phyloP scores from a whole-genome alignment of 2,329 filamentous ascomycete genomes.

The Pleoardoris graminearum region DNA sequence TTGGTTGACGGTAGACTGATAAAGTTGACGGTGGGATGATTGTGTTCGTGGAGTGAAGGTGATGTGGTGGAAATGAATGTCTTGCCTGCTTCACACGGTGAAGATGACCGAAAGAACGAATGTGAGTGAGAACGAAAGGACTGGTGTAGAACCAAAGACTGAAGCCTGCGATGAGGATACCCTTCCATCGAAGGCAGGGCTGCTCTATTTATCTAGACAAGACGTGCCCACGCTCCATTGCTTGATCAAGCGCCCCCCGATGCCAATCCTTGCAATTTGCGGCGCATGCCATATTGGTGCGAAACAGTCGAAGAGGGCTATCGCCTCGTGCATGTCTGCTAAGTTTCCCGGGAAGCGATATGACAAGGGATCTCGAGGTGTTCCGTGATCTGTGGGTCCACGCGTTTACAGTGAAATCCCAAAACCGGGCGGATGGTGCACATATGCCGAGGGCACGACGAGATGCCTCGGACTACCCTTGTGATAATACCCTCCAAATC shows the following conservation, averaged over 20 bases:
- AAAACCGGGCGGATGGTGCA: not conserved
- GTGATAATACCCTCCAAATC: no score
- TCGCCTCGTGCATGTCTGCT: constrained; percentile 1
- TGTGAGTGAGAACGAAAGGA: constrained; percentile 31
- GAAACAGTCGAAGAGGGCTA: constrained; percentile 6
- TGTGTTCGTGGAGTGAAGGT: constrained; percentile 27
- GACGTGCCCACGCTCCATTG: constrained; percentile 3
- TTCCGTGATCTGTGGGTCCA: constrained; percentile 16
- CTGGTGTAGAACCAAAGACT: constrained; percentile 29
- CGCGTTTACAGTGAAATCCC: constrained; percentile 1
- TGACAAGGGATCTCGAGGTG: constrained; percentile 22
- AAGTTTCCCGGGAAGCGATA: constrained; percentile 25
- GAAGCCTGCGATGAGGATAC: constrained; percentile 28
- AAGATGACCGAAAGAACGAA: constrained; percentile 37
- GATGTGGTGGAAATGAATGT: constrained; percentile 34
- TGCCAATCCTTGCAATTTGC: constrained; percentile 1
- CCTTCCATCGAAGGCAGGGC: constrained; percentile 9
- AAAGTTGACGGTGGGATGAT: constrained; percentile 14
- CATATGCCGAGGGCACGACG: no score
- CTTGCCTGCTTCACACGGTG: constrained; percentile 39
- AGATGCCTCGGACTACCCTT: no score
- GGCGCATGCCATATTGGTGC: not conserved
- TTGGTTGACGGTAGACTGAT: constrained; percentile 6
- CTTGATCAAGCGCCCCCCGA: constrained; percentile 9
- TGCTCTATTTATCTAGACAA: constrained; percentile 26